Percentiles rank a stretch among this genome's conserved stretches.
phyloP scores from a whole-genome alignment of 768 basidiomycete species.

The Lentinula raphanica region DNA sequence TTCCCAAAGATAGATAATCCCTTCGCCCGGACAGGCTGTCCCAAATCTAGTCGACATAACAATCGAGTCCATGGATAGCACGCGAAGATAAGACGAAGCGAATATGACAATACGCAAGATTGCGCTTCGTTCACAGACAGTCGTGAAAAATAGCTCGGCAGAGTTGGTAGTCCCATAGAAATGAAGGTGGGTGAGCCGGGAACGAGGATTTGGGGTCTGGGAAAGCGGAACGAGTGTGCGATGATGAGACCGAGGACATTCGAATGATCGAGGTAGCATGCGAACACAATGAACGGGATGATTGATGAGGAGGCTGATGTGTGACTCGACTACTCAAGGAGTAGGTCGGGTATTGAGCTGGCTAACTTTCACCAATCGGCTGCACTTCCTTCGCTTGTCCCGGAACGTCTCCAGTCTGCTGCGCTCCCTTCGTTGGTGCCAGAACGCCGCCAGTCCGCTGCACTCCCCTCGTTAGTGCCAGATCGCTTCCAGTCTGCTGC shows the following conservation, averaged over 20 bases:
- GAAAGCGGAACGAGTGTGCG: not conserved
- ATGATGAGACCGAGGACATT: not conserved
- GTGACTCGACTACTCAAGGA: not conserved
- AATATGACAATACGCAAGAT: not conserved
- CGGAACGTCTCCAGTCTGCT: not conserved
- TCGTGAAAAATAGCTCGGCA: not conserved
- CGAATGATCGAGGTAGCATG: not conserved
- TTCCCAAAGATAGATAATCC: too few species aligned
- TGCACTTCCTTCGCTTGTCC: not conserved
- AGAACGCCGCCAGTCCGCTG: not conserved
- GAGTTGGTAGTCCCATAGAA: not conserved
- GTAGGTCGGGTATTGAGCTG: too few species aligned
- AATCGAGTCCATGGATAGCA: too few species aligned
- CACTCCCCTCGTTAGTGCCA: not conserved
- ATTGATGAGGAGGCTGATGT: not conserved
- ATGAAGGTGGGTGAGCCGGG: not conserved
- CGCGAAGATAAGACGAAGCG: too few species aligned
- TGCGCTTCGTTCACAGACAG: too few species aligned
- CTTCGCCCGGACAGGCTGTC: too few species aligned
- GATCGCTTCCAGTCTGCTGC: constrained; percentile 1
- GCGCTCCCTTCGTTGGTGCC: not conserved
- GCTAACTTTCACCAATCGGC: not conserved
- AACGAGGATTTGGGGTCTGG: not conserved
- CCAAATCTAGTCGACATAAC: too few species aligned
- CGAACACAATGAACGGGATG: not conserved